A percentile compares a stretch with the other conserved stretches of the same genome.
Conservation (phyloP, 225 moss, liverwort and hornwort genomes). For the Marchantia polymorpha region DNA sequence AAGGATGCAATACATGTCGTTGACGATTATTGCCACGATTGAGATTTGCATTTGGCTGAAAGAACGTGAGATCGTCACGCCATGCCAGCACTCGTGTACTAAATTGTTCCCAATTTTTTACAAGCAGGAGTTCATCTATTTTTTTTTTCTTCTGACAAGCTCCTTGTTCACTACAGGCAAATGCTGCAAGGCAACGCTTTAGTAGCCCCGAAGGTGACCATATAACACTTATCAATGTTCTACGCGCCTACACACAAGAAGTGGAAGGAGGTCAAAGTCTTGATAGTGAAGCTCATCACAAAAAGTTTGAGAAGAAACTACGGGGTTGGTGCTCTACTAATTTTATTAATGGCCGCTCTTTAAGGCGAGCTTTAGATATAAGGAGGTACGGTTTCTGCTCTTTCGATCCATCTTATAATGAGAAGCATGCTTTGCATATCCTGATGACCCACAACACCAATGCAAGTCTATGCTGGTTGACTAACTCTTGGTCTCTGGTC, state of each 20-base stretch:
- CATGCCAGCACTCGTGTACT: not conserved
- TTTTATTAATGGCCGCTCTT: conserved; percentile 71
- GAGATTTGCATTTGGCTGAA: too few species aligned
- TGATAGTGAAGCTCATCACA: conserved; percentile 45
- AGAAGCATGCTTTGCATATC: not conserved
- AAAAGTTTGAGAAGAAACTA: conserved; percentile 63
- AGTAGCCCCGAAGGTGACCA: conserved; percentile 83
- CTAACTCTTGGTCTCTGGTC: not conserved
- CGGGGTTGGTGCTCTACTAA: conserved; percentile 82
- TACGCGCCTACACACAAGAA: conserved; percentile 75
- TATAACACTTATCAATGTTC: conserved; percentile 84
- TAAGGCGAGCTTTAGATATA: conserved; percentile 86
- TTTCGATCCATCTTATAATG: too few species aligned
- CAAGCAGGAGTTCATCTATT: not conserved
- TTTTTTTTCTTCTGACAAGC: not conserved
- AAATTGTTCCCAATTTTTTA: not conserved
- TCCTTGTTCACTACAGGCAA: conserved; percentile 54
- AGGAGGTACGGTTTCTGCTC: conserved; percentile 51
- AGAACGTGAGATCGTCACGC: too few species aligned
- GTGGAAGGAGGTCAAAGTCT: conserved; percentile 45
- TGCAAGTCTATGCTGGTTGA: not conserved
- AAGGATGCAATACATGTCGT: not conserved
- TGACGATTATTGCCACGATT: too few species aligned
- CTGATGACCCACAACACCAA: not conserved
- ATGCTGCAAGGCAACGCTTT: conserved; percentile 84